phyloP scores from a whole-genome alignment of 495 filamentous ascomycete species.

The Thermothielavioides terrestris region DNA sequence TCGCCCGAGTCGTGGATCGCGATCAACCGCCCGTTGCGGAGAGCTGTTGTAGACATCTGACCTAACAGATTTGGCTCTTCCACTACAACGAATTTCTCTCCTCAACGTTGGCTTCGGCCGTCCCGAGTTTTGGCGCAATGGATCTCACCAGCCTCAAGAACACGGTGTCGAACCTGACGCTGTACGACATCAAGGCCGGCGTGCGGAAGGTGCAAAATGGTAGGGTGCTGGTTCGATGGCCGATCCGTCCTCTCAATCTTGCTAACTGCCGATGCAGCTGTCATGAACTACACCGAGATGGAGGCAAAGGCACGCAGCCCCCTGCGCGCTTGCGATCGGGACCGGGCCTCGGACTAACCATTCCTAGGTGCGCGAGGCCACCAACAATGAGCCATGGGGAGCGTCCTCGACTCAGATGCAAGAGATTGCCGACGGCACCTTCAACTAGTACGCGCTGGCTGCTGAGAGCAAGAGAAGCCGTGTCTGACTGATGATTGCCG shows the following conservation, averaged over 20 bases:
- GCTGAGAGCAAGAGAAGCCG: not conserved
- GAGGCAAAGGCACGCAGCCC: conserved; percentile 71
- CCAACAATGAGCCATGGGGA: conserved; percentile 97
- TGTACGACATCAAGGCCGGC: conserved; percentile 96
- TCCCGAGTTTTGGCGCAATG: conserved; percentile 43
- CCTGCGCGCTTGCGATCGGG: not conserved
- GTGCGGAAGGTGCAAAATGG: conserved; percentile 99
- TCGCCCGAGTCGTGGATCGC: too few relatives aligned
- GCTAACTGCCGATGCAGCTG: conserved; percentile 48
- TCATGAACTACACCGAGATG: conserved; percentile 99
- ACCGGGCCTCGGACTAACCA: conserved; percentile 1
- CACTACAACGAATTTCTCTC: not conserved
- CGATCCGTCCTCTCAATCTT: not conserved
- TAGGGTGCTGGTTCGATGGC: conserved; percentile 32
- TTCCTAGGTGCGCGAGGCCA: conserved; percentile 79
- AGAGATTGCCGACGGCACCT: conserved; percentile 96
- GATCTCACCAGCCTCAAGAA: conserved; percentile 80
- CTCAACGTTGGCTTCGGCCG: not conserved
- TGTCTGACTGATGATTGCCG: not conserved
- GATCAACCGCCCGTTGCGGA: too few relatives aligned
- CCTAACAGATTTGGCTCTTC: too few relatives aligned
- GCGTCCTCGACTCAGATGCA: conserved; percentile 81
- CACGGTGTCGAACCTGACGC: conserved; percentile 82
- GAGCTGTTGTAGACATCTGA: too few relatives aligned
- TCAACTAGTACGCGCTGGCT: conserved; percentile 76